Conservation (phyloP, 225 moss, liverwort and hornwort species). For the Climacium dendroides region DNA sequence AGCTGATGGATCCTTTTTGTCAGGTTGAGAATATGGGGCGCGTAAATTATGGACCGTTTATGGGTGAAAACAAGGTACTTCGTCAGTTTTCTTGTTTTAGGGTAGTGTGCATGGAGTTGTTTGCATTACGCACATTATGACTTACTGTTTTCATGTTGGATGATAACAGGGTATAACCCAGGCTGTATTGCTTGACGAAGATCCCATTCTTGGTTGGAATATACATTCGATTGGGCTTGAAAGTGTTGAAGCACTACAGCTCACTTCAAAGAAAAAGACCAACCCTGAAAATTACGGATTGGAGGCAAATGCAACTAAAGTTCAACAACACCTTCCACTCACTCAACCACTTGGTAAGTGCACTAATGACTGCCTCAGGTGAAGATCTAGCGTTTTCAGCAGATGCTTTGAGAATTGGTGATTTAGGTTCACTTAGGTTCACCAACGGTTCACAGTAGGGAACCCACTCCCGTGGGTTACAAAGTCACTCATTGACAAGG, state of each 20-base stretch:
- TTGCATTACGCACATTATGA: background rate
- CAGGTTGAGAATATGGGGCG: slow-evolving; percentile 95
- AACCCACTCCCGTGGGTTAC: background rate
- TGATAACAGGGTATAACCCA: slow-evolving; percentile 48
- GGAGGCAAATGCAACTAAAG: background rate
- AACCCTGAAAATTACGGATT: background rate
- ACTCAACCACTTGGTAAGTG: background rate
- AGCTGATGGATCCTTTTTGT: background rate
- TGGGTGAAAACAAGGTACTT: slow-evolving; percentile 60
- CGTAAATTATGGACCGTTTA: slow-evolving; percentile 64
- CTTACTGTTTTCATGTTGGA: background rate
- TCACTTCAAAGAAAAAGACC: background rate
- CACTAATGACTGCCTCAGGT: background rate
- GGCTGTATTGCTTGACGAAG: slow-evolving; percentile 43
- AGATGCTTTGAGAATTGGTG: background rate
- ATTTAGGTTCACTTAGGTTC: background rate
- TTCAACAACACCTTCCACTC: background rate
- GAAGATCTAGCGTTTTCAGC: background rate
- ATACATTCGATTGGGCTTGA: slow-evolving; percentile 44
- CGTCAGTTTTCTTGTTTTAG: background rate
- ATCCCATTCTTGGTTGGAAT: slow-evolving; percentile 59
- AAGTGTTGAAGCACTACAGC: slow-evolving; percentile 5
- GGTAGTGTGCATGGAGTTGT: background rate
- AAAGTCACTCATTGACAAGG: background rate
- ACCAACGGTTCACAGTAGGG: background rate